These are phyloP conservation scores for Streptanthus diversifolius DNA, from an alignment of 345 rosid species.

Conservation along the genomic window DNA sequence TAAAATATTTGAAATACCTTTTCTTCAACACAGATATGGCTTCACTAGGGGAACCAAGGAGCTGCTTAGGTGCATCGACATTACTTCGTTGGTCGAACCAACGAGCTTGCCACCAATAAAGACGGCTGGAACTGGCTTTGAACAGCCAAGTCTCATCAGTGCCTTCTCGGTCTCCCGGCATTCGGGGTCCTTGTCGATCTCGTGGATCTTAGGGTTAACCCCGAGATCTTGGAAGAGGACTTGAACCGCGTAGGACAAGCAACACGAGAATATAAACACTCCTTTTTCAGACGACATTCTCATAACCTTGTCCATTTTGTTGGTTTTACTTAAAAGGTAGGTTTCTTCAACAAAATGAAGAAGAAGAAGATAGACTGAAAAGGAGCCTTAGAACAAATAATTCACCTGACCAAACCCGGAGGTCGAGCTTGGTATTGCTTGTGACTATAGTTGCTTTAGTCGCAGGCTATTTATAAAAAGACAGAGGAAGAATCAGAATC, in stretches of 20 bases:
- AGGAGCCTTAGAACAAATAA: background rate
- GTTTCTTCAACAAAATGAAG: background rate
- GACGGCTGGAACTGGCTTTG: conserved; percentile 62
- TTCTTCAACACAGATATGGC: conserved; percentile 43
- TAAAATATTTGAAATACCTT: background rate
- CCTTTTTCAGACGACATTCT: conserved; percentile 59
- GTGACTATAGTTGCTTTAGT: conserved; percentile 6
- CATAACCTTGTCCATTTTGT: conserved; percentile 53
- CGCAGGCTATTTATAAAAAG: conserved; percentile 19
- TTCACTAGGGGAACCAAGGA: conserved; percentile 49
- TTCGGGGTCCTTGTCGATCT: conserved; percentile 70
- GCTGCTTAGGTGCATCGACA: conserved; percentile 75
- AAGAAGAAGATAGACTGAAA: background rate
- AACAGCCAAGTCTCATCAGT: conserved; percentile 60
- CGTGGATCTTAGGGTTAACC: conserved; percentile 51
- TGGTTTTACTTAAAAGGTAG: background rate
- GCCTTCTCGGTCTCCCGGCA: conserved; percentile 74
- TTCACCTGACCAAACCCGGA: background rate
- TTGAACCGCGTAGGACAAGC: conserved; percentile 66
- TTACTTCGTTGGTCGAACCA: conserved; percentile 77
- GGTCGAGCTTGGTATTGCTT: conserved; percentile 8
- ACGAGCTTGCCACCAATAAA: conserved; percentile 71
- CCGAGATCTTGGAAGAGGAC: conserved; percentile 70
- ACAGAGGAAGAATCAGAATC: conserved; percentile 24
- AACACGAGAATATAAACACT: conserved; percentile 74